A percentile compares a stretch with the other conserved stretches of the same genome.
Conservation (phyloP, 2,329 filamentous ascomycete species). For the Helotiales sp. region DNA sequence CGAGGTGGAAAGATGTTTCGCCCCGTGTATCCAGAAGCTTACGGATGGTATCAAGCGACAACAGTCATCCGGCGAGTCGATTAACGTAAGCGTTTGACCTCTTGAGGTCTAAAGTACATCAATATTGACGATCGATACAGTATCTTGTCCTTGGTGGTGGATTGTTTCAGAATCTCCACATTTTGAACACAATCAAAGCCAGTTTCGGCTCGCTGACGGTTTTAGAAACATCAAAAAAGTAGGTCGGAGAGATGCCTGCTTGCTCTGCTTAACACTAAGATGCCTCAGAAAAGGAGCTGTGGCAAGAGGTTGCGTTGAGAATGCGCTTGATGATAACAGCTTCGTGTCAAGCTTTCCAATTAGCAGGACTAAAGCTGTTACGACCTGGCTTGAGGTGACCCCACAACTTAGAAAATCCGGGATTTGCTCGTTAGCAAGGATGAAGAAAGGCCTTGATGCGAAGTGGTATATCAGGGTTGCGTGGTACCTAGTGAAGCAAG, state of each 20-base stretch:
- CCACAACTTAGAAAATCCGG: not conserved
- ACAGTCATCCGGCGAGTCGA: not conserved
- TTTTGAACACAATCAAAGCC: not conserved
- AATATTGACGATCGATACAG: not conserved
- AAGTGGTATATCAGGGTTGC: not conserved
- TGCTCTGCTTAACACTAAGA: not conserved
- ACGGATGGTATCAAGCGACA: conserved; percentile 2
- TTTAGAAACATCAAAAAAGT: conserved; percentile 1
- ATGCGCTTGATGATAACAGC: not conserved
- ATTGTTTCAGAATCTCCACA: conserved; percentile 5
- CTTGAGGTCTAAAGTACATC: not conserved
- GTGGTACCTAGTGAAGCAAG: not conserved
- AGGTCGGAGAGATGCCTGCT: too few relatives aligned
- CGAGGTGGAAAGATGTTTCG: conserved; percentile 12
- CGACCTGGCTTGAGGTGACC: conserved; percentile 2
- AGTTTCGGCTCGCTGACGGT: not conserved
- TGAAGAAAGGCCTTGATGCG: not conserved
- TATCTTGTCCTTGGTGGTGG: conserved; percentile 15
- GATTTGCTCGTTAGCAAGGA: not conserved
- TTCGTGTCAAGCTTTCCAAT: conserved; percentile 7
- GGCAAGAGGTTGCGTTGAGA: conserved; percentile 10
- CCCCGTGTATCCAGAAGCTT: conserved; percentile 5
- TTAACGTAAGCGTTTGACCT: not conserved
- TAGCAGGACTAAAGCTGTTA: not conserved
- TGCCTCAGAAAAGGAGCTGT: conserved; percentile 14